phyloP scores from a whole-genome alignment of 2,329 filamentous ascomycete genomes.

The Fusarium hostae region DNA sequence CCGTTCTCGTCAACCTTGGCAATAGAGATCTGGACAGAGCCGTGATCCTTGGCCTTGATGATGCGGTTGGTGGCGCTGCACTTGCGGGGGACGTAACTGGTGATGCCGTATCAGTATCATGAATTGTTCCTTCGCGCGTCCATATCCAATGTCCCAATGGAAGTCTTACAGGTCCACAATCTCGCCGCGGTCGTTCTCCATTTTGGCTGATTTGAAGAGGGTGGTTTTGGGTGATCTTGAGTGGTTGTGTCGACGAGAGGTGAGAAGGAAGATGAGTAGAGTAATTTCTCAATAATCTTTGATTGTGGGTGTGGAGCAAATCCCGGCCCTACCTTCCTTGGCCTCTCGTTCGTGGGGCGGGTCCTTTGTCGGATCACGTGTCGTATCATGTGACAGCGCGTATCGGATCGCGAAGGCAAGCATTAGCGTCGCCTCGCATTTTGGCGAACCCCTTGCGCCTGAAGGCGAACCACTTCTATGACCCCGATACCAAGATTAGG shows the following conservation, averaged over 20 bases:
- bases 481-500: constrained; percentile 21
- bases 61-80: constrained; percentile 99
- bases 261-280: constrained; percentile 39
- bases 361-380: constrained; percentile 27
- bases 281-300: constrained; percentile 23
- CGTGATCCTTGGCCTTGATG: constrained; percentile 99
- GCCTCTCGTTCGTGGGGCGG: constrained; percentile 38
- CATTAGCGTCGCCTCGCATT: constrained; percentile 19
- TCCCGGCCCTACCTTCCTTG: constrained; percentile 26
- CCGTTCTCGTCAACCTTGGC: constrained; percentile 99
- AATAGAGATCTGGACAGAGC: constrained; percentile 95
- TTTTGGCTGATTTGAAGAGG: constrained; percentile 66
- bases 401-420: constrained; percentile 23
- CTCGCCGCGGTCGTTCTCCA: constrained; percentile 99
- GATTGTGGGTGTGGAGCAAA: constrained; percentile 44
- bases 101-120: constrained; percentile 45
- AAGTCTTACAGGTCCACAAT: constrained; percentile 94
- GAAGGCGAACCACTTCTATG: constrained; percentile 23
- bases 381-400: constrained; percentile 49
- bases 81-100: constrained; percentile 97
- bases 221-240: constrained; percentile 45
- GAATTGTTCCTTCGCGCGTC: constrained; percentile 31
- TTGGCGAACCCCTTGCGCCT: constrained; percentile 19
- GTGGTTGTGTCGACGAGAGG: constrained; percentile 46
- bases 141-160: constrained; percentile 23